Conservation (phyloP, 2,329 filamentous ascomycete species). For the Chaetomiaceae sp. region DNA sequence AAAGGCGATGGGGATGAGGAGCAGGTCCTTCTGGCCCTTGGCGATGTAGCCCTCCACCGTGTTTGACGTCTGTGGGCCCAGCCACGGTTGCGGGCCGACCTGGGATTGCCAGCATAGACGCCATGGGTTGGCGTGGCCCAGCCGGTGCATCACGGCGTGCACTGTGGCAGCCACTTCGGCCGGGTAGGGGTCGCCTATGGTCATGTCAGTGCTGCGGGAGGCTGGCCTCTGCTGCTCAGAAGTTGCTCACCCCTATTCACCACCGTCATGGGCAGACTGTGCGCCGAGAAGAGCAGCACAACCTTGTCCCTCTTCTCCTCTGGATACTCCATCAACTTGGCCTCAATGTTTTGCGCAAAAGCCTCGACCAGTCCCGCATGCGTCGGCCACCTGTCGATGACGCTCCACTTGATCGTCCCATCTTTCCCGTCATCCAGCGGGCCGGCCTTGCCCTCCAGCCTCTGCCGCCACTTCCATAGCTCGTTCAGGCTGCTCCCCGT, state of each 20-base stretch:
- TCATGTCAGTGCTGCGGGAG: conserved; percentile 28
- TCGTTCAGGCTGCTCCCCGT: conserved; percentile 96
- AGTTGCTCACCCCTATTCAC: conserved; percentile 71
- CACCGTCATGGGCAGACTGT: conserved; percentile 94
- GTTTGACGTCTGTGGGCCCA: conserved; percentile 86
- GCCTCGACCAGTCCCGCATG: conserved; percentile 86
- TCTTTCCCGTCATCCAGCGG: conserved; percentile 47
- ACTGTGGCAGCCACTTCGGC: conserved; percentile 94
- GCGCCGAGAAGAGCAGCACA: conserved; percentile 87
- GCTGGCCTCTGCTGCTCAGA: not conserved
- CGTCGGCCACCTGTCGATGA: conserved; percentile 96
- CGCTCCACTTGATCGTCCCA: conserved; percentile 87
- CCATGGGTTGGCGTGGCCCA: conserved; percentile 86
- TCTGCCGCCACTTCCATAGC: conserved; percentile 92
- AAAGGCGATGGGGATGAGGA: conserved; percentile 93
- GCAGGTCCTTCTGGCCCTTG: conserved; percentile 85
- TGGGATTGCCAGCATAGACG: conserved; percentile 97
- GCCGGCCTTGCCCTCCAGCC: conserved; percentile 72
- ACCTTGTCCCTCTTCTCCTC: conserved; percentile 74
- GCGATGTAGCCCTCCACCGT: conserved; percentile 86
- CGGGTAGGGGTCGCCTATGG: conserved; percentile 83
- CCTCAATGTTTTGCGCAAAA: conserved; percentile 88
- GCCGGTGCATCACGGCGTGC: conserved; percentile 88
- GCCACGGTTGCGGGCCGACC: conserved; percentile 91
- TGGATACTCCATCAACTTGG: conserved; percentile 77